phyloP scores from a whole-genome alignment of 257 asterid species.

The Euphrasia confusa region DNA sequence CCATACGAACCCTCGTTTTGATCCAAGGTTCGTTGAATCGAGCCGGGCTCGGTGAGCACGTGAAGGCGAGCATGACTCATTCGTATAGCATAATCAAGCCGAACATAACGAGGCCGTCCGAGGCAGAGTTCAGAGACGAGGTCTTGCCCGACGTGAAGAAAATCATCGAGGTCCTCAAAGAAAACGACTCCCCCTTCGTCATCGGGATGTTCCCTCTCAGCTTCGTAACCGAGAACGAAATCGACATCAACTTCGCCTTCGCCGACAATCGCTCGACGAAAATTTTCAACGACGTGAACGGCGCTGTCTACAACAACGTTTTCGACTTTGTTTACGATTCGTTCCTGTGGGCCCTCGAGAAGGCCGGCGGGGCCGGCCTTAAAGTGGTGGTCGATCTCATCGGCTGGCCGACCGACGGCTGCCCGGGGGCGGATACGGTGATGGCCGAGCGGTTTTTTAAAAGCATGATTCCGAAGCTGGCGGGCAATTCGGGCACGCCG shows the following conservation, averaged over 20 bases:
- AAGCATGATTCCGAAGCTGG: constrained; percentile 24
- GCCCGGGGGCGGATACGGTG: constrained; percentile 13
- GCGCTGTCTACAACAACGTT: constrained; percentile 30
- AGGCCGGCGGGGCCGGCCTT: constrained; percentile 12
- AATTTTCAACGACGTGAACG: constrained; percentile 15
- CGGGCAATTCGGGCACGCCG: not conserved
- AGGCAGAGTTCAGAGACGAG: not conserved
- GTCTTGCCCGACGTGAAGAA: not conserved
- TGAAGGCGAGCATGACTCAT: constrained; percentile 26
- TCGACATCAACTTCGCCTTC: constrained; percentile 9
- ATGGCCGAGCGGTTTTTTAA: constrained; percentile 35
- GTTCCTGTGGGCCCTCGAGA: constrained; percentile 32
- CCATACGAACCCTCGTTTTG: not conserved
- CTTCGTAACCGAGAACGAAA: not conserved
- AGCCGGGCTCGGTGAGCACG: constrained; percentile 5
- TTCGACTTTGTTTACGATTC: constrained; percentile 35
- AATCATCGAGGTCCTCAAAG: not conserved
- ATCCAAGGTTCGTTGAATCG: constrained; percentile 25
- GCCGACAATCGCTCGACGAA: constrained; percentile 12
- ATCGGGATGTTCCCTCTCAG: not conserved
- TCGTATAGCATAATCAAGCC: not conserved
- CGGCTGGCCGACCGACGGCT: constrained; percentile 60
- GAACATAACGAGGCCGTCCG: constrained; percentile 17
- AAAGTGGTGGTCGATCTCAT: constrained; percentile 27
- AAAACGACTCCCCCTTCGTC: not conserved